A percentile compares a stretch with the other conserved stretches of the same genome.
Conservation (phyloP, 2,329 filamentous ascomycete genomes). For the Alternaria sp. region DNA sequence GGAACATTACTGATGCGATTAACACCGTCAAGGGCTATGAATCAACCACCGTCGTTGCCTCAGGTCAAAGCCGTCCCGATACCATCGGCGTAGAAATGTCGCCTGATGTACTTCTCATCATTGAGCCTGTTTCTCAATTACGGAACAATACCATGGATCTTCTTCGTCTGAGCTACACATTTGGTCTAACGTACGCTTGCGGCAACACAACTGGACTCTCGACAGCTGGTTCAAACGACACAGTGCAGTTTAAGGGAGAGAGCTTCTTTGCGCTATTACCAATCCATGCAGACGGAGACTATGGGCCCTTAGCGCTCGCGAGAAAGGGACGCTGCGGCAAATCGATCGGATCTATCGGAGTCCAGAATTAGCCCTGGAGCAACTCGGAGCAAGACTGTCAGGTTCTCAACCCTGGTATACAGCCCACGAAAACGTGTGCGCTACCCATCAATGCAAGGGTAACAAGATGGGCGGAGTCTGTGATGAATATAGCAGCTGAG, state of each 20-base stretch:
- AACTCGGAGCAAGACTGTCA: not conserved
- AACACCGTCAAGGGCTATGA: not conserved
- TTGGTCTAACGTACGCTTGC: not conserved
- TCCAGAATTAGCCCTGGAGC: fast-evolving
- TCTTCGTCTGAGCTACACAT: not conserved
- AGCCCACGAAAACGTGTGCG: not conserved
- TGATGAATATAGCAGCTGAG: fast-evolving
- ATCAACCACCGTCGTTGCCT: not conserved
- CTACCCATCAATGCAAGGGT: not conserved
- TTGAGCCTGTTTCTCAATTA: not conserved
- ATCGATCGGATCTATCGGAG: not conserved
- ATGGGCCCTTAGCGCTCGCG: fast-evolving
- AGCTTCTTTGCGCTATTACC: fast-evolving
- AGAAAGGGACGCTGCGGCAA: not conserved
- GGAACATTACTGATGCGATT: not conserved
- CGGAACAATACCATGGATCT: fast-evolving
- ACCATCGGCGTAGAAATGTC: not conserved
- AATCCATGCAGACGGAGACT: fast-evolving
- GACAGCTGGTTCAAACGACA: fast-evolving
- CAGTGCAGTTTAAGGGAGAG: not conserved
- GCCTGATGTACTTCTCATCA: fast-evolving
- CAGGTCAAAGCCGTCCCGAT: fast-evolving
- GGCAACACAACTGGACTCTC: not conserved
- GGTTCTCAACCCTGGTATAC: not conserved
- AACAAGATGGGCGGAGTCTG: fast-evolving